Evolutionary conservation across 2,329 filamentous ascomycete genomes (phyloP).

Genomic region (Aschersonia sp.): DNA sequence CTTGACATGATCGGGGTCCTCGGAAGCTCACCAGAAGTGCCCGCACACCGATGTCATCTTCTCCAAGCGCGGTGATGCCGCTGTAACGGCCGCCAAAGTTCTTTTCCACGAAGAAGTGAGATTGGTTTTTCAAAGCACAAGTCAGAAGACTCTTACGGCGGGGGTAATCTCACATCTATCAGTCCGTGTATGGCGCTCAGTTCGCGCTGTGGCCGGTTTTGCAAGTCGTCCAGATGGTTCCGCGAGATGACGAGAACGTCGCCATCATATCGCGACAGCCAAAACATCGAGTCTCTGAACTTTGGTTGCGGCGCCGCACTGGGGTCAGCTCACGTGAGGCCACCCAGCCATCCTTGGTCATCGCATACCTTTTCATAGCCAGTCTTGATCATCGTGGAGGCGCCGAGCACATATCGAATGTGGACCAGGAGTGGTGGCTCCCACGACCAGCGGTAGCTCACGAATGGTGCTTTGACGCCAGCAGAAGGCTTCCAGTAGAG

Average conservation of each 20-base stretch:
- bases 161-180: constrained; percentile 1
- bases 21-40: constrained; percentile 3
- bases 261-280: constrained; percentile 4
- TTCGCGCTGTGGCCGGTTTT: constrained; percentile 2
- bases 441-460: constrained; percentile 2
- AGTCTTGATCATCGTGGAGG: constrained; percentile 3
- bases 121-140: background rate
- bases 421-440: constrained; percentile 3
- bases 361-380: constrained; percentile 4
- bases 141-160: background rate
- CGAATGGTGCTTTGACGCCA: constrained; percentile 1
- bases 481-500: background rate
- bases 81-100: constrained; percentile 6
- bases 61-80: constrained; percentile 1
- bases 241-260: constrained; percentile 4
- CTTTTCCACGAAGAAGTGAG: background rate
- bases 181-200: constrained; percentile 4
- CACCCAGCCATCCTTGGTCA: background rate
- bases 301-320: background rate
- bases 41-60: constrained; percentile 4
- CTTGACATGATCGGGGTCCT: background rate
- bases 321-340: too few species aligned
- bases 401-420: constrained; percentile 1
- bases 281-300: constrained; percentile 5
- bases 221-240: constrained; percentile 5